A percentile compares a stretch with the other conserved stretches of the same genome.
Evolutionary conservation across 306 rosid species (phyloP).

Genomic region (Rosa multiflora): DNA sequence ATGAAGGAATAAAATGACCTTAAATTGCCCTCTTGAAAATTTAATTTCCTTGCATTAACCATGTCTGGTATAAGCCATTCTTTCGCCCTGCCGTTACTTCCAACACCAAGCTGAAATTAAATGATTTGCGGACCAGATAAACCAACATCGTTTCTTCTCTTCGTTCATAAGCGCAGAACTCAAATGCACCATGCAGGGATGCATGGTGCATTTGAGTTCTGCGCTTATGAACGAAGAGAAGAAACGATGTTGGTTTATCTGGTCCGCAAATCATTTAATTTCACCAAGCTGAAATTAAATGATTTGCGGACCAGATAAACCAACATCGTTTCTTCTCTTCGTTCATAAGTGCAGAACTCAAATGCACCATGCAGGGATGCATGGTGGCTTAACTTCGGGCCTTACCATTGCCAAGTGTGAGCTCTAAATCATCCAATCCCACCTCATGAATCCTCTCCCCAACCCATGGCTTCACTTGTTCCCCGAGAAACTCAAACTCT

Average conservation of each 20-base stretch:
- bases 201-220: too few relatives aligned
- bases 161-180: conserved; percentile 12
- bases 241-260: too few relatives aligned
- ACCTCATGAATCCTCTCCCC: conserved; percentile 87
- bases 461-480: conserved; percentile 85
- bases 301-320: conserved; percentile 29
- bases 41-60: conserved; percentile 4
- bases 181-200: conserved; percentile 9
- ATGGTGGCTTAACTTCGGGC: conserved; percentile 34
- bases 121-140: conserved; percentile 29
- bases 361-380: conserved; percentile 2
- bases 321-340: conserved; percentile 22
- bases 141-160: conserved; percentile 18
- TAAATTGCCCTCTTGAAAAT: not conserved
- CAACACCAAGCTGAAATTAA: conserved; percentile 29
- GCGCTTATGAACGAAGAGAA: too few relatives aligned
- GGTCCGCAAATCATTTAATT: too few relatives aligned
- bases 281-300: conserved; percentile 23
- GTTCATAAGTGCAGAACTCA: conserved; percentile 11
- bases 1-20: conserved; percentile 18
- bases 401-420: conserved; percentile 78
- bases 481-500: conserved; percentile 49
- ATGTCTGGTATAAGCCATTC: conserved; percentile 25
- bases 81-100: not conserved
- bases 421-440: conserved; percentile 82